Conservation (phyloP, 2,329 filamentous ascomycete species). For the Penicillium freii region DNA sequence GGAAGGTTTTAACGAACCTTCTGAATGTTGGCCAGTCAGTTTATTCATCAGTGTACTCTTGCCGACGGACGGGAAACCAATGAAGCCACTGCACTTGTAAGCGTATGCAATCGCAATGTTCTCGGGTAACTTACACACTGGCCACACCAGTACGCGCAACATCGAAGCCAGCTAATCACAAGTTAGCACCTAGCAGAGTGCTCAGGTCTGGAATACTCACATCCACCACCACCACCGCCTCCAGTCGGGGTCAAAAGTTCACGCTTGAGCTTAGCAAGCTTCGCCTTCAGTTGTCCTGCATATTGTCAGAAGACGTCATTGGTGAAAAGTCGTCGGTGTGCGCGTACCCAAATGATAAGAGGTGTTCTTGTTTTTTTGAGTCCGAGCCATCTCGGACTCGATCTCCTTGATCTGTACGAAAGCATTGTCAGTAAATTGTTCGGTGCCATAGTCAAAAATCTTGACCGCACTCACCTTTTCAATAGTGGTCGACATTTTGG, state of each 20-base stretch:
- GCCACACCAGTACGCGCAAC: constrained; percentile 96
- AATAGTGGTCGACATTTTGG: constrained; percentile 90
- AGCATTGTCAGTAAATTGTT: constrained; percentile 29
- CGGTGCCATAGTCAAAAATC: constrained; percentile 7
- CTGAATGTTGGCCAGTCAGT: constrained; percentile 93
- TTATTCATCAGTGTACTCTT: constrained; percentile 97
- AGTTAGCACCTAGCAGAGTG: constrained; percentile 17
- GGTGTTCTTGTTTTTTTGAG: constrained; percentile 96
- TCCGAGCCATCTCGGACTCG: constrained; percentile 95
- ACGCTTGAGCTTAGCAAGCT: constrained; percentile 94
- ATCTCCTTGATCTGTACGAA: constrained; percentile 82
- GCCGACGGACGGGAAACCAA: constrained; percentile 95
- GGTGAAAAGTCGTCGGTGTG: constrained; percentile 3
- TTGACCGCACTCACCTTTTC: constrained; percentile 76
- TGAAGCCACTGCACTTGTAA: constrained; percentile 64
- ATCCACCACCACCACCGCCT: constrained; percentile 76
- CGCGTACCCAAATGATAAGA: constrained; percentile 77
- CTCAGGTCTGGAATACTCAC: constrained; percentile 31
- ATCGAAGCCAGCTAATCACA: constrained; percentile 73
- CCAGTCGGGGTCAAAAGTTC: constrained; percentile 83
- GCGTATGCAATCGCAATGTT: constrained; percentile 1
- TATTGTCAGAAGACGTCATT: constrained; percentile 20
- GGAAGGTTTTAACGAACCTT: constrained; percentile 49
- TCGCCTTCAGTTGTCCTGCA: constrained; percentile 84
- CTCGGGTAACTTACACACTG: constrained; percentile 61